These are phyloP conservation scores for Conoideocrella luteorostrata DNA, from an alignment of 2,329 filamentous ascomycete genomes.

Conservation along the genomic window DNA sequence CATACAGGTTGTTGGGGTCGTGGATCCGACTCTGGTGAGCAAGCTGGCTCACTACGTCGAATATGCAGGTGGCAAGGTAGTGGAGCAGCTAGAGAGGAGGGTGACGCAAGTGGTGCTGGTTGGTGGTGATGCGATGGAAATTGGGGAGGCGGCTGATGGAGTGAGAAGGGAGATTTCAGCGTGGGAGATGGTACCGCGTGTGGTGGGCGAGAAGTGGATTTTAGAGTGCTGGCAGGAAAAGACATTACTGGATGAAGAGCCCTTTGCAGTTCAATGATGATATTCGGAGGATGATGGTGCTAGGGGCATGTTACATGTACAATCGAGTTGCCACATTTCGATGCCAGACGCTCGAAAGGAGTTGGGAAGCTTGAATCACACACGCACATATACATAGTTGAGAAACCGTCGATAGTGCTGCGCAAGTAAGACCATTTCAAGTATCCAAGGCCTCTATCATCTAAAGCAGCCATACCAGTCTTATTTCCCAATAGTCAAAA, in stretches of 20 bases:
- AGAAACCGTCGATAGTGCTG: no score
- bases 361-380: no score
- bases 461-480: not conserved
- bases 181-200: constrained; percentile 51
- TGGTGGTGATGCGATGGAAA: constrained; percentile 31
- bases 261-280: constrained; percentile 30
- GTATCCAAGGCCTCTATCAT: not conserved
- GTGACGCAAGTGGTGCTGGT: constrained; percentile 68
- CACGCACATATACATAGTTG: no score
- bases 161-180: constrained; percentile 40
- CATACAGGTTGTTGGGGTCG: constrained; percentile 26
- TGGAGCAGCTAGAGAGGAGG: constrained; percentile 37
- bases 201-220: constrained; percentile 69
- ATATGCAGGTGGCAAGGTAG: constrained; percentile 63
- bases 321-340: no score
- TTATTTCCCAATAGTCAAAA: constrained; percentile 53
- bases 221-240: constrained; percentile 72
- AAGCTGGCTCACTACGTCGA: constrained; percentile 49
- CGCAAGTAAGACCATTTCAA: no score
- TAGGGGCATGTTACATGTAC: no score
- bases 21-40: constrained; percentile 29
- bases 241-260: constrained; percentile 75
- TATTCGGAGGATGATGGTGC: no score
- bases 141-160: constrained; percentile 30
- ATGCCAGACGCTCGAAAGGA: no score